Conservation (phyloP, 2,329 filamentous ascomycete genomes). For the Lecanicillium sp. region DNA sequence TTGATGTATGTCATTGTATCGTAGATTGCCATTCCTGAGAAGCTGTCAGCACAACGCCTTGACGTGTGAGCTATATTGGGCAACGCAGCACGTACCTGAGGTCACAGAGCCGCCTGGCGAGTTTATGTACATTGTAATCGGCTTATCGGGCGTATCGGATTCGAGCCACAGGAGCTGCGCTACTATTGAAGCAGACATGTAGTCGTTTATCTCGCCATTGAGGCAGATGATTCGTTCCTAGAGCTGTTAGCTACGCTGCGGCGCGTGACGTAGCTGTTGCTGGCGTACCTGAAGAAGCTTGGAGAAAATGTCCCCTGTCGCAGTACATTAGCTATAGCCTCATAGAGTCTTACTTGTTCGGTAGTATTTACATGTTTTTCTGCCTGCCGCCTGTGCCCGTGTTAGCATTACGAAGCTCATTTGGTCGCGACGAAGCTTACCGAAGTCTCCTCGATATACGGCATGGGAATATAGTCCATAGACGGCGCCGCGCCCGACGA, state of each 20-base stretch:
- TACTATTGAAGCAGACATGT: constrained; percentile 85
- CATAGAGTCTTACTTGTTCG: too few species aligned
- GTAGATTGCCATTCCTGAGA: constrained; percentile 72
- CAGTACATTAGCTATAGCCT: background rate
- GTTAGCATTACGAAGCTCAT: constrained; percentile 17
- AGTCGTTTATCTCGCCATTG: constrained; percentile 86
- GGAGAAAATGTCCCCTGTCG: constrained; percentile 71
- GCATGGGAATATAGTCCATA: constrained; percentile 43
- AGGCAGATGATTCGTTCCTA: constrained; percentile 91
- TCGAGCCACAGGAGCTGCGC: constrained; percentile 97
- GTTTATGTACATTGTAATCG: constrained; percentile 97
- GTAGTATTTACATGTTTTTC: constrained; percentile 60
- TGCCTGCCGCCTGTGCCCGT: constrained; percentile 57
- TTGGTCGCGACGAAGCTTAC: constrained; percentile 18
- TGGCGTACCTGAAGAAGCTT: constrained; percentile 61
- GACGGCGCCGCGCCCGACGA: constrained; percentile 19
- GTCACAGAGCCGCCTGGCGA: constrained; percentile 91
- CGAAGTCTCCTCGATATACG: constrained; percentile 45
- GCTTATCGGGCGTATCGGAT: constrained; percentile 89
- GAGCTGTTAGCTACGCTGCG: constrained; percentile 5
- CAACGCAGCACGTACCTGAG: constrained; percentile 31
- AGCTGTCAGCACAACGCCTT: background rate
- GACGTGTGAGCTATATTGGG: background rate
- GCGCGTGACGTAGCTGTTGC: background rate
- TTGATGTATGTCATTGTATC: constrained; percentile 98